Conservation (phyloP, 805 yeast genomes). For the Zygotorulaspora chibaensis region DNA sequence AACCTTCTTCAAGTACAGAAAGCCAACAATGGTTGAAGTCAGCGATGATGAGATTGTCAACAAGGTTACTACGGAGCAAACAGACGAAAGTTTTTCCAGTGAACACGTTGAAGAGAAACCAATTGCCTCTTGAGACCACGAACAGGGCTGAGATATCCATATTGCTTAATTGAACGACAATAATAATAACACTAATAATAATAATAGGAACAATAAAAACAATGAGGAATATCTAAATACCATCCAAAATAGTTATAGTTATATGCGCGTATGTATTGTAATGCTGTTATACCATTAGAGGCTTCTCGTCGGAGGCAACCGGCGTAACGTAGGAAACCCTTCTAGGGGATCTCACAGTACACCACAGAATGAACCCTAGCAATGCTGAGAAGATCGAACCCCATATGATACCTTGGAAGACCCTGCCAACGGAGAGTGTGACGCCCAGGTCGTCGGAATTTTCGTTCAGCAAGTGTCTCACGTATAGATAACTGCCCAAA, state of each 20-base stretch:
- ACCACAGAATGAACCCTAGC: constrained; percentile 40
- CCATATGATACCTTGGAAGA: constrained; percentile 62
- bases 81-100: constrained; percentile 5
- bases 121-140: background rate
- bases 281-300: constrained; percentile 2
- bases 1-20: background rate
- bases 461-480: constrained; percentile 50
- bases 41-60: background rate
- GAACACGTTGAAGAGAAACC: constrained; percentile 4
- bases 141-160: background rate
- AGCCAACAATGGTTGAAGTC: background rate
- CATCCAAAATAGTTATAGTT: too few species aligned
- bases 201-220: background rate
- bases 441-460: constrained; percentile 49
- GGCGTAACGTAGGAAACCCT: constrained; percentile 12
- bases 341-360: constrained; percentile 20
- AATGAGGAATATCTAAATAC: too few species aligned
- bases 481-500: constrained; percentile 55
- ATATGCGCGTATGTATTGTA: background rate
- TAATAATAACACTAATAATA: background rate
- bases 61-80: background rate
- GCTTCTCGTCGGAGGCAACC: constrained; percentile 24
- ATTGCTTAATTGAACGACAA: background rate
- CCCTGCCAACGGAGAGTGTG: constrained; percentile 44
- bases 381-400: constrained; percentile 49